Conservation (phyloP, 2,329 filamentous ascomycete species). For the Tolypocladium paradoxum region DNA sequence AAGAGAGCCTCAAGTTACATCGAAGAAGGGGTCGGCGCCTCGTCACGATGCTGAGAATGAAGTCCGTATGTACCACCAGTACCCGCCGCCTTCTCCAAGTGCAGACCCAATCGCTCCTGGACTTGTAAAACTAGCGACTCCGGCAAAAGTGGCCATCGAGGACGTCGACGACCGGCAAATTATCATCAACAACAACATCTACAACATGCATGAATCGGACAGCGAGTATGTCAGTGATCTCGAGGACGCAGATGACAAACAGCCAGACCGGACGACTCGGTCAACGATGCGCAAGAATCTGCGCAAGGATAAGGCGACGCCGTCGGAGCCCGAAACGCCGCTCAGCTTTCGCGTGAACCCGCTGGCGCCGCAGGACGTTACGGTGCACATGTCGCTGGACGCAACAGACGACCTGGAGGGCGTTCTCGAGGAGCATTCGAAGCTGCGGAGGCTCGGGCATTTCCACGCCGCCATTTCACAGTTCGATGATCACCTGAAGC, state of each 20-base stretch:
- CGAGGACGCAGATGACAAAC: background rate
- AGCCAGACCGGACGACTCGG: background rate
- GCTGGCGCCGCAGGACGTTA: constrained; percentile 1
- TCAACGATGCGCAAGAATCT: background rate
- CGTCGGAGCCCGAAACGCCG: background rate
- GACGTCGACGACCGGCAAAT: background rate
- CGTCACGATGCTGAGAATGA: background rate
- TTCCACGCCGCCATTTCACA: constrained; percentile 1
- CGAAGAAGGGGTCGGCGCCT: background rate
- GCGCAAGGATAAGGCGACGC: background rate
- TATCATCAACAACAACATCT: background rate
- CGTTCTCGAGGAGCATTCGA: background rate
- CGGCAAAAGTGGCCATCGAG: background rate
- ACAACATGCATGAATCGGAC: background rate
- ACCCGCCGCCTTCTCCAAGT: background rate
- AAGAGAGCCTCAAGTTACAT: background rate
- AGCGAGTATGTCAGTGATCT: background rate
- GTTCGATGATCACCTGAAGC: background rate
- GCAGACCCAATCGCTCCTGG: background rate
- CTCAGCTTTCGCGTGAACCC: background rate
- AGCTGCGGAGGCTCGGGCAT: background rate
- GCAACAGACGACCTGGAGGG: background rate
- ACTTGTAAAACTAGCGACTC: background rate
- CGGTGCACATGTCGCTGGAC: constrained; percentile 1
- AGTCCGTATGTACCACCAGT: accelerated